Evolutionary conservation across 2,329 filamentous ascomycete species (phyloP).

Genomic region (Penicillium aurantiogriseum): DNA sequence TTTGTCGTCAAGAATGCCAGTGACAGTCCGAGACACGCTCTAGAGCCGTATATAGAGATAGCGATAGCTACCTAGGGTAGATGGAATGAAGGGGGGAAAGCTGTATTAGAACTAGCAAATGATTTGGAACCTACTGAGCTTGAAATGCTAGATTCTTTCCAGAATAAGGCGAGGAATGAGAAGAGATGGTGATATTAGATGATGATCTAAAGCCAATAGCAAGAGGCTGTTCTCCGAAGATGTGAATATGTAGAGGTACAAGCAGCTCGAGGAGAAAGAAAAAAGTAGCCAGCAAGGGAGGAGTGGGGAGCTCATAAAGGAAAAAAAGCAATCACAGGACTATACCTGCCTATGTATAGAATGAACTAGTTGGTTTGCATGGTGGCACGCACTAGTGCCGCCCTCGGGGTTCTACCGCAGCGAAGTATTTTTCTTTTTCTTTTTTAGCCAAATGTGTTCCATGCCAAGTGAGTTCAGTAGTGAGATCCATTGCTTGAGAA

Average conservation of each 20-base stretch:
- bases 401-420: background rate
- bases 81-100: conserved; percentile 19
- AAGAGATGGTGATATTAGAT: background rate
- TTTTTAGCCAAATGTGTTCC: background rate
- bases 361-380: conserved; percentile 9
- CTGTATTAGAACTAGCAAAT: background rate
- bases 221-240: background rate
- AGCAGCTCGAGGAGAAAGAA: background rate
- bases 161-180: conserved; percentile 3
- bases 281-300: conserved; percentile 5
- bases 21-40: background rate
- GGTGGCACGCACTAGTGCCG: conserved; percentile 11
- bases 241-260: background rate
- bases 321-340: conserved; percentile 16
- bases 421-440: background rate
- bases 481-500: background rate
- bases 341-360: conserved; percentile 12
- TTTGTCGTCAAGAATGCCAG: background rate
- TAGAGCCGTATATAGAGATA: conserved; percentile 3
- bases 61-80: background rate
- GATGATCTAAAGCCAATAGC: conserved; percentile 3
- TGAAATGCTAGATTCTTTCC: conserved; percentile 4
- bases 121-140: conserved; percentile 10
- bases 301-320: conserved; percentile 8
- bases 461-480: background rate